Evolutionary conservation across 1,284 basidiomycete genomes (phyloP).

Genomic region (Takashimella koratensis): DNA sequence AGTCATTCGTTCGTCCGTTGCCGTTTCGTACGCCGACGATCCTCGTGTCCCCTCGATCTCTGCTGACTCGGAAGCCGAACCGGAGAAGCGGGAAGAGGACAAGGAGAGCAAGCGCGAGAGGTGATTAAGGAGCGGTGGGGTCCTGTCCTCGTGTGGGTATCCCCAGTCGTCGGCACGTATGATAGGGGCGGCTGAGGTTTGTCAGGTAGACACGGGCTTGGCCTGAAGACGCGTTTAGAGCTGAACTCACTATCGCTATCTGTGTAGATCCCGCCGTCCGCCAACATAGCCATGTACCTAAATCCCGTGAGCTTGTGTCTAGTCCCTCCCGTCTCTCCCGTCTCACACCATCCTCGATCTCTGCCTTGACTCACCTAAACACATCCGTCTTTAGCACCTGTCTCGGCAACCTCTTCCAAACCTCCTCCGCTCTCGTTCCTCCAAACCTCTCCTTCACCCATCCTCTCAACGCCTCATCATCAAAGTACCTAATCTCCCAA

Average conservation of each 20-base stretch:
- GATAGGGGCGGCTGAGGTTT: conserved; percentile 24
- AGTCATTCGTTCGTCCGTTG: not conserved
- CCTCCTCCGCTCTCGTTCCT: conserved; percentile 20
- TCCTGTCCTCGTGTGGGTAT: conserved; percentile 25
- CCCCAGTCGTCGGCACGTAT: conserved; percentile 38
- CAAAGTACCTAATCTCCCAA: conserved; percentile 31
- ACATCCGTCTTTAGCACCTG: conserved; percentile 36
- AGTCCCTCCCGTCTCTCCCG: no score
- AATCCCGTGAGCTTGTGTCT: no score
- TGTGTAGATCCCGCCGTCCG: conserved; percentile 37
- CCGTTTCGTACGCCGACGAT: not conserved
- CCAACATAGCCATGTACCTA: conserved; percentile 29
- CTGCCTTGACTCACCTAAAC: conserved; percentile 18
- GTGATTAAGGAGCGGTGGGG: conserved; percentile 25
- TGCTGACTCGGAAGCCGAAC: conserved; percentile 1
- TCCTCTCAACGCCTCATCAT: conserved; percentile 26
- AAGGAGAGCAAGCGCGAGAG: conserved; percentile 29
- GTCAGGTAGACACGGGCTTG: not conserved
- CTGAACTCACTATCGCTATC: conserved; percentile 30
- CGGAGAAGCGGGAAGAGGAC: conserved; percentile 12
- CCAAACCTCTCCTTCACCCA: conserved; percentile 35
- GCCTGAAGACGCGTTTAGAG: no score
- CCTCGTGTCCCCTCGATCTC: not conserved
- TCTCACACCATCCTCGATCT: conserved; percentile 16
- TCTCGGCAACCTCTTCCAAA: conserved; percentile 32